Conservation (phyloP, 345 rosid species). For the Laguncularia racemosa region DNA sequence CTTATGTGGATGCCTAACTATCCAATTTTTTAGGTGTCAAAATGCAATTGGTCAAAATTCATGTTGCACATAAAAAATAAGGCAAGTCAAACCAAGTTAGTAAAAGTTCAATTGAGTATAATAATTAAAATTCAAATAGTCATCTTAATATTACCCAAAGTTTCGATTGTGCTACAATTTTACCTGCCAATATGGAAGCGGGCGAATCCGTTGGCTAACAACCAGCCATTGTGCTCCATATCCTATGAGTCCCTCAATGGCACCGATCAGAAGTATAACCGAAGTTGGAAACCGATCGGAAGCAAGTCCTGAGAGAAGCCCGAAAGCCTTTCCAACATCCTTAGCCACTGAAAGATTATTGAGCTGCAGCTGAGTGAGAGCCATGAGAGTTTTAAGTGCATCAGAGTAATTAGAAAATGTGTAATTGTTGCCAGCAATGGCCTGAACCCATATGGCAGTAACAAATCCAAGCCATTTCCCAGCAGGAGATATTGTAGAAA, state of each 20-base stretch:
- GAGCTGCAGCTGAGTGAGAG: conserved; percentile 43
- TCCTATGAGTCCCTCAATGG: conserved; percentile 44
- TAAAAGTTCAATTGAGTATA: too few relatives aligned
- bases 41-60: too few relatives aligned
- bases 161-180: not conserved
- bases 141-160: too few relatives aligned
- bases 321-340: conserved; percentile 63
- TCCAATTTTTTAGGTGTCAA: too few relatives aligned
- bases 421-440: conserved; percentile 58
- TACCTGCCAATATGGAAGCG: conserved; percentile 67
- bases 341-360: conserved; percentile 53
- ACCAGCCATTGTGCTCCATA: conserved; percentile 75
- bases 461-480: conserved; percentile 65
- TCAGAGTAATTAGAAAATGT: conserved; percentile 55
- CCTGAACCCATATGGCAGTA: conserved; percentile 54
- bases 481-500: conserved; percentile 14
- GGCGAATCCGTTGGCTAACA: conserved; percentile 35
- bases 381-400: conserved; percentile 55
- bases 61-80: too few relatives aligned
- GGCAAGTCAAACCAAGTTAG: too few relatives aligned
- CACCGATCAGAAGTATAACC: conserved; percentile 35
- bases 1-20: too few relatives aligned
- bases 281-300: conserved; percentile 37
- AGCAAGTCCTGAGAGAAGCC: conserved; percentile 54
- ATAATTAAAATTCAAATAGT: too few relatives aligned